Evolutionary conservation across 1,284 basidiomycete genomes (phyloP).

Genomic region (Ceraceosorus guamensis): DNA sequence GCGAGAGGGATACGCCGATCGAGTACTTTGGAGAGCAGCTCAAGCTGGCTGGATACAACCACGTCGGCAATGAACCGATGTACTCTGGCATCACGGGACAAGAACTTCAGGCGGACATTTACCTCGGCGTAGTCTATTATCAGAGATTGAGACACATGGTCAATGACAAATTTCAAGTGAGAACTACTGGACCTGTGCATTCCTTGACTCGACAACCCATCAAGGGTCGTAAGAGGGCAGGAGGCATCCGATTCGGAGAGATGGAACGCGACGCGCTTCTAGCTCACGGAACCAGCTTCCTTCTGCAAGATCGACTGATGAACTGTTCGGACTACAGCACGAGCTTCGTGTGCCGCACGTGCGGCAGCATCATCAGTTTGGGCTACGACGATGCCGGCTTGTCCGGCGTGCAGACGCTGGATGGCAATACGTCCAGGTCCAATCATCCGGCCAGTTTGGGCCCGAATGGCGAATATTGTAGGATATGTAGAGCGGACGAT

Average conservation of each 20-base stretch:
- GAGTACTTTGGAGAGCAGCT: slow-evolving; percentile 97
- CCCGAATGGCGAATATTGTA: slow-evolving; percentile 44
- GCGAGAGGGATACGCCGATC: slow-evolving; percentile 88
- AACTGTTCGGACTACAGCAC: slow-evolving; percentile 99
- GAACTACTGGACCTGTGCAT: slow-evolving; percentile 95
- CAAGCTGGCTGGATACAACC: slow-evolving; percentile 89
- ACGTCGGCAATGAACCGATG: slow-evolving; percentile 99
- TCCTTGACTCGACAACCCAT: slow-evolving; percentile 92
- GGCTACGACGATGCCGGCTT: slow-evolving; percentile 50
- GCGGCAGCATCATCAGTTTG: slow-evolving; percentile 87
- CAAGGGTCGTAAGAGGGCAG: slow-evolving; percentile 96
- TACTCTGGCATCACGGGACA: slow-evolving; percentile 98
- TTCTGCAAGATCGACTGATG: slow-evolving; percentile 96
- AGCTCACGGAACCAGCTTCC: slow-evolving; percentile 95
- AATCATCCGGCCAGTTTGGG: slow-evolving; percentile 15
- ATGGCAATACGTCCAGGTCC: background rate
- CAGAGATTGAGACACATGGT: slow-evolving; percentile 99
- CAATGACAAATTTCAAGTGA: slow-evolving; percentile 97
- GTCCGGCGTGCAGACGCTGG: slow-evolving; percentile 20
- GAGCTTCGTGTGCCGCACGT: slow-evolving; percentile 92
- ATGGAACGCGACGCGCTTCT: slow-evolving; percentile 99
- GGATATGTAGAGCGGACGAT: slow-evolving; percentile 36
- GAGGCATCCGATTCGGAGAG: slow-evolving; percentile 98
- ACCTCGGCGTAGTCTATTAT: slow-evolving; percentile 96
- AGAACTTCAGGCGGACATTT: slow-evolving; percentile 97